Evolutionary conservation across 2,329 filamentous ascomycete genomes (phyloP), one percentile per base, ranked within the genome.

Genomic region (Cladophialophora yegresii): DNA sequence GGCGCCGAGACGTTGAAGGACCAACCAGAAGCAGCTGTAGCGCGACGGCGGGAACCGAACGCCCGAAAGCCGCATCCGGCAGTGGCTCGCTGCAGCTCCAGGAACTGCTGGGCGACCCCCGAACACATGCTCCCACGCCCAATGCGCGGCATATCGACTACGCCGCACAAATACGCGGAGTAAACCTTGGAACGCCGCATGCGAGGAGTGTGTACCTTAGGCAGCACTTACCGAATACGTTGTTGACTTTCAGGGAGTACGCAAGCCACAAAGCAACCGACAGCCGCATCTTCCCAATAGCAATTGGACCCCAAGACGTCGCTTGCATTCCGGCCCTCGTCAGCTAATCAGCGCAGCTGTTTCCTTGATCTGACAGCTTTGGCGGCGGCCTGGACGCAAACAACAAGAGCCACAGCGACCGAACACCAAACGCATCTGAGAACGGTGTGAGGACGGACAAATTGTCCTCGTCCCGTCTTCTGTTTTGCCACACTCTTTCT

Each of bases 21-120:
- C 55, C 55, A 58, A 49, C 55, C 40, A 28, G 45, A 58, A 58
- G 28, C 13, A 16, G 55, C 13, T 33, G 55, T 40, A n/a, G 26
- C 32, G 40, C 9, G 16, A 26, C 36, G 26, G 40, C 26, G 9
- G 47, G 47, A 43, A n/a, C 13, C 36, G 36, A 43, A n/a, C 36
- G 16, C 36, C 36, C n/a, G 13, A 43, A 43, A 7, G 36, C 13
- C 16, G 36, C 36, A n/a, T 43, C n/a, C 6, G 36, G 36, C 36
- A 43, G n/a, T 8, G 36, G 36, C 36, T 43, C 36, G 36, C 36
- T 43, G 36, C 36, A 43, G 16, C 36, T 43, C 36, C 36, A 16
- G 36, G 36, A 13, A n/a, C 36, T 16, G 13, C 36, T 43, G 36
- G 36, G 16, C 36, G 36, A 43, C 16, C 36, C 36, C 36, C 36